These are phyloP conservation scores for Asclepias syriaca DNA, from an alignment of 257 asterid genomes.

Conservation along the genomic window DNA sequence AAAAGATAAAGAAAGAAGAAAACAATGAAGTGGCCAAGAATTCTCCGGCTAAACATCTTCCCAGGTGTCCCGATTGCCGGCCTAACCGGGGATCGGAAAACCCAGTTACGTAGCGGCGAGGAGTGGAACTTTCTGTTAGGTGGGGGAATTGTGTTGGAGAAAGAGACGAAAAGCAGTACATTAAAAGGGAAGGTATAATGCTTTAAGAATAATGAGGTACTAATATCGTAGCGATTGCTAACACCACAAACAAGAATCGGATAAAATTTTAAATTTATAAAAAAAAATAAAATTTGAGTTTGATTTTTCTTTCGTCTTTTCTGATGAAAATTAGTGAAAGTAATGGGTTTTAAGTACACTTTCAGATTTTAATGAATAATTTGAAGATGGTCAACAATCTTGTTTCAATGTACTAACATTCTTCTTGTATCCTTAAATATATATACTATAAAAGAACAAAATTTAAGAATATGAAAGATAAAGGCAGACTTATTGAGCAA, in stretches of 20 bases:
- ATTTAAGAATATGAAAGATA: too few species aligned
- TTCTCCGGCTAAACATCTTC: slow-evolving; percentile 41
- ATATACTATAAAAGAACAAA: too few species aligned
- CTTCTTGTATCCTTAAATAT: too few species aligned
- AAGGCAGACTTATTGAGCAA: too few species aligned
- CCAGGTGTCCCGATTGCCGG: slow-evolving; percentile 14
- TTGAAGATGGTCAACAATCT: background rate
- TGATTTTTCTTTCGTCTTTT: background rate
- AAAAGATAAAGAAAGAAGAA: slow-evolving; percentile 35
- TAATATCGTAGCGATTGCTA: background rate
- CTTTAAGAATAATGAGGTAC: background rate
- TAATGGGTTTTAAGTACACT: background rate
- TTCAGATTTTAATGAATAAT: background rate
- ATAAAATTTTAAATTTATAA: too few species aligned
- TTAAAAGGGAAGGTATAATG: background rate
- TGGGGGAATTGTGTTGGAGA: background rate
- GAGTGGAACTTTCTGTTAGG: background rate
- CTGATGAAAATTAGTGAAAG: background rate
- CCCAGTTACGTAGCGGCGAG: background rate
- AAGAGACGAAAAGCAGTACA: background rate
- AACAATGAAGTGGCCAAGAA: slow-evolving; percentile 13
- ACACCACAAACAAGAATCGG: background rate
- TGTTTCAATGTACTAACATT: too few species aligned
- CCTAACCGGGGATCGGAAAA: slow-evolving; percentile 3
- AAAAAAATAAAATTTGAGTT: background rate